Conservation (phyloP, 192 early-diverging fungal species). For the Kickxella alabastrina region DNA sequence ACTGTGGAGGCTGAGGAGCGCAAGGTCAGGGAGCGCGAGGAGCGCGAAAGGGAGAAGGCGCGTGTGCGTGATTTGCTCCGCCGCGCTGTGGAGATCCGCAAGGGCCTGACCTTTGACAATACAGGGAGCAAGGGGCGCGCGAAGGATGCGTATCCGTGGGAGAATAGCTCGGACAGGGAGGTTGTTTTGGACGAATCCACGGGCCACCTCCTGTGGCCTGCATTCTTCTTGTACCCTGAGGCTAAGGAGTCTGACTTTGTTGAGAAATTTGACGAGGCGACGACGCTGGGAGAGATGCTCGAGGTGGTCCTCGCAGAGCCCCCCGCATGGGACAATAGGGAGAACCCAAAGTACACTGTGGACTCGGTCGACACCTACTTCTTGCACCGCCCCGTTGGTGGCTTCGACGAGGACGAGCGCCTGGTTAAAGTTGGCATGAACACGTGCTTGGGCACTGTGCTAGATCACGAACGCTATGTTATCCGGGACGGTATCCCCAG, state of each 20-base stretch:
- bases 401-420: conserved; percentile 53
- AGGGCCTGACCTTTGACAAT: conserved; percentile 30
- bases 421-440: conserved; percentile 65
- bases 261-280: conserved; percentile 74
- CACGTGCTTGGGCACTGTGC: conserved; percentile 58
- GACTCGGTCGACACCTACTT: conserved; percentile 78
- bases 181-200: conserved; percentile 56
- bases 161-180: conserved; percentile 48
- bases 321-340: conserved; percentile 77
- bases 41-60: conserved; percentile 40
- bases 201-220: conserved; percentile 72
- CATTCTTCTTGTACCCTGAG: conserved; percentile 94
- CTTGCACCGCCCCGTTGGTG: conserved; percentile 54
- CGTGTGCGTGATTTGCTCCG: conserved; percentile 49
- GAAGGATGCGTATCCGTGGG: conserved; percentile 28
- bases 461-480: conserved; percentile 62
- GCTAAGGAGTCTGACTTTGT: conserved; percentile 87
- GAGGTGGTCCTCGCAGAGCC: conserved; percentile 73
- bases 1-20: conserved; percentile 9
- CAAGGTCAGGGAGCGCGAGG: conserved; percentile 26
- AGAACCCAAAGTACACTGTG: conserved; percentile 58
- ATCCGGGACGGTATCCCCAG: conserved; percentile 80
- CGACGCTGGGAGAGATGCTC: conserved; percentile 81
- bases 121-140: background rate
- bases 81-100: conserved; percentile 51